A percentile compares a stretch with the other conserved stretches of the same genome.
Conservation (phyloP, 805 yeast species). For the Millerozyma acaciae region DNA sequence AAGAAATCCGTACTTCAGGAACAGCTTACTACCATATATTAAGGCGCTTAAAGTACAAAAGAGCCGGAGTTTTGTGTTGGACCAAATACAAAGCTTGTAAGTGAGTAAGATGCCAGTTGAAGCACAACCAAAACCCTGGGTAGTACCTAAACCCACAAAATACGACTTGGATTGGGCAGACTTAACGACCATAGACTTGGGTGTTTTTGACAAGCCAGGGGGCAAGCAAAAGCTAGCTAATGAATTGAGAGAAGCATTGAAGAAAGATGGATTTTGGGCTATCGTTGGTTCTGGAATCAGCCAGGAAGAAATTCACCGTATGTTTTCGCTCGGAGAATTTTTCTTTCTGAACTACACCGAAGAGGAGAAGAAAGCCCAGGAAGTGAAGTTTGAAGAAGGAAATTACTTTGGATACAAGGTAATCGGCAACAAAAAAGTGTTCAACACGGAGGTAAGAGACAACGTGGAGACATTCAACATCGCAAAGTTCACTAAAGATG, state of each 20-base stretch:
- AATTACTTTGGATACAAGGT: constrained; percentile 32
- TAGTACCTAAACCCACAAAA: constrained; percentile 21
- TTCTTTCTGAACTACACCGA: constrained; percentile 22
- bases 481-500: constrained; percentile 26
- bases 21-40: too few relatives aligned
- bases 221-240: constrained; percentile 24
- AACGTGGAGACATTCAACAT: constrained; percentile 29
- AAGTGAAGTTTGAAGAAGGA: constrained; percentile 24
- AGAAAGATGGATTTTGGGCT: constrained; percentile 31
- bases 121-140: constrained; percentile 16
- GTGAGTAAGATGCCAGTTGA: constrained; percentile 9
- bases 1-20: too few relatives aligned
- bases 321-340: constrained; percentile 24
- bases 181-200: constrained; percentile 22
- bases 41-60: too few relatives aligned
- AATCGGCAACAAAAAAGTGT: constrained; percentile 27
- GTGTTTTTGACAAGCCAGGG: constrained; percentile 21
- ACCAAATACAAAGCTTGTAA: too few relatives aligned
- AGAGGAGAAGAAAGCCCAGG: constrained; percentile 22
- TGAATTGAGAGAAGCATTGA: constrained; percentile 22
- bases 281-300: constrained; percentile 21
- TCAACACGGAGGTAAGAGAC: constrained; percentile 26
- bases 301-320: constrained; percentile 21
- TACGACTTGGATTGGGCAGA: constrained; percentile 30
- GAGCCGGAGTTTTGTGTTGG: too few relatives aligned